Conservation (phyloP, 176 grass and related monocot species). For the Pharus latifolius region DNA sequence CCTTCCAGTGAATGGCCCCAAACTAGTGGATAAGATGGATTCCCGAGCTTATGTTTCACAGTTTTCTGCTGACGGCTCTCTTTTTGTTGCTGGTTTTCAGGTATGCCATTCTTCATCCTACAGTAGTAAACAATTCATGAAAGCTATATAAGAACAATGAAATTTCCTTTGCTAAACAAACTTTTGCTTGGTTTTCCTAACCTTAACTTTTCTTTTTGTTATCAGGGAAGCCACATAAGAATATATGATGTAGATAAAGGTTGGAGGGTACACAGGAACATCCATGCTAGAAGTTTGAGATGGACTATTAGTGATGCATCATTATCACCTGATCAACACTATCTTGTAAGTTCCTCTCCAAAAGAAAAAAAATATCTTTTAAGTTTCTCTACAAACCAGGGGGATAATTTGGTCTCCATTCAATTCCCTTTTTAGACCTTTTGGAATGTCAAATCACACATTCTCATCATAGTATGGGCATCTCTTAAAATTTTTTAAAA, state of each 20-base stretch:
- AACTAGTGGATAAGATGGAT: constrained; percentile 39
- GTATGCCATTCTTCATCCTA: constrained; percentile 22
- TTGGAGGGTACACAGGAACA: constrained; percentile 57
- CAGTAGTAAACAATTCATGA: background rate
- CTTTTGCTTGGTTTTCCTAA: background rate
- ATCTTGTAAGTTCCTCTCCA: constrained; percentile 37
- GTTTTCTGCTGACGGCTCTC: constrained; percentile 72
- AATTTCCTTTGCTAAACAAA: background rate
- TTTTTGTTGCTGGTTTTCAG: constrained; percentile 77
- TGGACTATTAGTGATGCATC: constrained; percentile 83
- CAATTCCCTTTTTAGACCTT: background rate
- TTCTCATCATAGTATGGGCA: background rate
- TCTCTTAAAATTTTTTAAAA: background rate
- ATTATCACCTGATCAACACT: constrained; percentile 57
- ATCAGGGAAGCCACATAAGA: constrained; percentile 66
- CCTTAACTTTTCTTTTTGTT: background rate
- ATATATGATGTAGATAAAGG: constrained; percentile 73
- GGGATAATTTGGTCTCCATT: background rate
- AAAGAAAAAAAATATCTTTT: constrained; percentile 51
- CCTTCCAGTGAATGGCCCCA: constrained; percentile 48
- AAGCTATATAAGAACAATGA: background rate
- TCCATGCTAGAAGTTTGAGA: constrained; percentile 67
- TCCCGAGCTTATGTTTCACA: constrained; percentile 78
- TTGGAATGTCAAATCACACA: background rate
- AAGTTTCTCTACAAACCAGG: background rate